phyloP scores from a whole-genome alignment of 2,329 filamentous ascomycete species.

The Colletotrichum eleusines region DNA sequence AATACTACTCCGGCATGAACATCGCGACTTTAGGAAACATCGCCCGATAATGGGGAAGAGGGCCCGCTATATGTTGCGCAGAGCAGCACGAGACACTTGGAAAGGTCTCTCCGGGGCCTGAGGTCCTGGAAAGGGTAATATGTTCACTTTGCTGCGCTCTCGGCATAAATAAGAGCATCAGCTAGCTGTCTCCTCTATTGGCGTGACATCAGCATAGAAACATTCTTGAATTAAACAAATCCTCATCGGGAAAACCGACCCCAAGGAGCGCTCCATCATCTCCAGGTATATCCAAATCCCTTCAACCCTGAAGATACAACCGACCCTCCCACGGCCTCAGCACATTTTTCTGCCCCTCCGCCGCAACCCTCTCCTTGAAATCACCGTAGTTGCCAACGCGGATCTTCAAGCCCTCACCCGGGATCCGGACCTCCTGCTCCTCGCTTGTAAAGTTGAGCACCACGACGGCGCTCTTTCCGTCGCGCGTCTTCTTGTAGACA shows the following conservation, averaged over 20 bases:
- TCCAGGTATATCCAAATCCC: background rate
- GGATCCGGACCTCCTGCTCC: conserved; percentile 46
- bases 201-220: background rate
- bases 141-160: background rate
- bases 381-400: conserved; percentile 50
- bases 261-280: background rate
- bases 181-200: background rate
- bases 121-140: too few relatives aligned
- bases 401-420: conserved; percentile 42
- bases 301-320: conserved; percentile 47
- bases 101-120: background rate
- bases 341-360: conserved; percentile 32
- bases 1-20: background rate
- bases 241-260: too few relatives aligned
- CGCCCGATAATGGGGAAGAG: background rate
- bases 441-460: conserved; percentile 55
- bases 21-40: background rate
- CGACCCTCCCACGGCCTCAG: conserved; percentile 53
- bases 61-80: background rate
- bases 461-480: conserved; percentile 48
- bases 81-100: background rate
- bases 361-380: conserved; percentile 34
- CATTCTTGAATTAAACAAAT: background rate
- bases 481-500: conserved; percentile 56
- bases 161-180: background rate